phyloP scores from a whole-genome alignment of 176 grass and related monocot genomes.

The sorghum (Sorghum bicolor) region Sorghum_bicolor_NCBIv3 NC_012876.2:4243501-4244000 shows the following conservation, averaged over 20 bases:
- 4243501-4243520: constrained; percentile 53
- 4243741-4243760: constrained; percentile 58
- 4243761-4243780: constrained; percentile 42
- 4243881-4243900: neutral
- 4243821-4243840: neutral
- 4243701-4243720: constrained; percentile 54
- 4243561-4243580: constrained; percentile 26
- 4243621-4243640: constrained; percentile 62
- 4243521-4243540: constrained; percentile 36
- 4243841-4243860: neutral
- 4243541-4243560: constrained; percentile 46
- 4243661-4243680: constrained; percentile 41
- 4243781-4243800: constrained; percentile 2
- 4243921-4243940: constrained; percentile 8
- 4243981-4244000: neutral
- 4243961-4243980: neutral
- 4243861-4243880: neutral
- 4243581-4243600: constrained; percentile 33
- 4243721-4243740: constrained; percentile 55
- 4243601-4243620: constrained; percentile 33
- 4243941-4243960: neutral
- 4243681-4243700: constrained; percentile 33
- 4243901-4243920: neutral
- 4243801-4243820: constrained; percentile 3
- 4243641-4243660: constrained; percentile 31